Percentiles rank a stretch among this genome's conserved stretches.
Conservation (phyloP, 768 basidiomycete genomes). For the Suillus fuscotomentosus region DNA sequence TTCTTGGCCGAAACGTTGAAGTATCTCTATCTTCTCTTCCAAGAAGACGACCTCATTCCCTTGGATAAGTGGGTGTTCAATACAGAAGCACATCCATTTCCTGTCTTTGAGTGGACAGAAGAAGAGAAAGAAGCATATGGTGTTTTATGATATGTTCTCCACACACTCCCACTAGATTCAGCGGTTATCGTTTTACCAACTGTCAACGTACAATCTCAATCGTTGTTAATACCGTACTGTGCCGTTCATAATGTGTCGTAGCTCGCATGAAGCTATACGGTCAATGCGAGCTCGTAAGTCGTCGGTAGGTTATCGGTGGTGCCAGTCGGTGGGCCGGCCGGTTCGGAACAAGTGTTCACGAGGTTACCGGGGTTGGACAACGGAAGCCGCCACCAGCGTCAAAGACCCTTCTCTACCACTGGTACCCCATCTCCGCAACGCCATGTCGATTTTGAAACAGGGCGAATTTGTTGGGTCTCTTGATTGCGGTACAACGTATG, state of each 20-base stretch:
- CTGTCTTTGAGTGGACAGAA: constrained; percentile 62
- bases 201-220: not conserved
- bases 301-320: not conserved
- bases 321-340: constrained; percentile 5
- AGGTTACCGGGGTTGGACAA: not conserved
- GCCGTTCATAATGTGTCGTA: not conserved
- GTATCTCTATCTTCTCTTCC: constrained; percentile 72
- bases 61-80: constrained; percentile 61
- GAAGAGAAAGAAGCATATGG: constrained; percentile 47
- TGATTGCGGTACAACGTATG: constrained; percentile 95
- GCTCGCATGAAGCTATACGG: not conserved
- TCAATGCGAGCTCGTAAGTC: not conserved
- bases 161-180: not conserved
- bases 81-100: constrained; percentile 77
- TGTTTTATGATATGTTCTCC: constrained; percentile 19
- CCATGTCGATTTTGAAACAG: constrained; percentile 45
- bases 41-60: constrained; percentile 57
- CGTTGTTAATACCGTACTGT: not conserved
- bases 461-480: constrained; percentile 89
- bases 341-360: constrained; percentile 4
- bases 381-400: constrained; percentile 4
- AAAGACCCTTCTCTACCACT: constrained; percentile 7
- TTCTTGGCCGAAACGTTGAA: constrained; percentile 66
- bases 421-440: not conserved
- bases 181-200: not conserved